Evolutionary conservation across 2,329 filamentous ascomycete genomes (phyloP), one percentile per base, ranked within the genome.

Genomic region (Fusarium succisae): DNA sequence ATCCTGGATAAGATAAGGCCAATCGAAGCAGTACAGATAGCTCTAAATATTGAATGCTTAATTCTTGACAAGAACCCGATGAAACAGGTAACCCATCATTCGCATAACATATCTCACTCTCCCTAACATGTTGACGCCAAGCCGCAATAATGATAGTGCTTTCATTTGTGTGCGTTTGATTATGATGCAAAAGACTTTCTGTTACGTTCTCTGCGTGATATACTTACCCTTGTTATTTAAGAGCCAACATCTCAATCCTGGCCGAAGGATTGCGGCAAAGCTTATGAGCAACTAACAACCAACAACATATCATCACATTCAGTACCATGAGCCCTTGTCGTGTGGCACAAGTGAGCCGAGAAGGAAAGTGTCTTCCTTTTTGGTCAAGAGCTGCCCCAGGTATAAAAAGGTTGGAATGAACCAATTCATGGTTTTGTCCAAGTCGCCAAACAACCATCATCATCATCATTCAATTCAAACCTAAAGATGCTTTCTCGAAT

Each of bases 141-240:
- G 35, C 22, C n/a, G 12, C 17, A 6, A 51, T 18, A 35, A 24
- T 2, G 5, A 22, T 12, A 30, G 7, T 6, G 10, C 17, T 18
- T 30, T 32, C 22, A 4, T 17, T 18, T n/a, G 0, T 32, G 11
- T 12, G 9, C 6, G 14, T 18, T 18, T 12, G 6, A 3, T 24
- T 22, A 30, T 17, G 15, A 35, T 35, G 3, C 8, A 8, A 18
- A 24, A 9, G 22, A n/a, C 0, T 51, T 6, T n/a, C 12, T 32
- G 7, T 7, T 3, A 20, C 11, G 4, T 11, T 37, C n/a, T 35
- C 30, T 53, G 50, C 15, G 17, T n/a, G 50, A 53, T 15, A 12
- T 53, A 37, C 8, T 15, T 6, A 37, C 32, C 32, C n/a, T 20
- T 53, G 12, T 53, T 24, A 10, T 17, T 35, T 3, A 1, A 20